These are phyloP conservation scores for Ceratocystiopsis sp. DNA, from an alignment of 2,329 filamentous ascomycete genomes.

Conservation along the genomic window DNA sequence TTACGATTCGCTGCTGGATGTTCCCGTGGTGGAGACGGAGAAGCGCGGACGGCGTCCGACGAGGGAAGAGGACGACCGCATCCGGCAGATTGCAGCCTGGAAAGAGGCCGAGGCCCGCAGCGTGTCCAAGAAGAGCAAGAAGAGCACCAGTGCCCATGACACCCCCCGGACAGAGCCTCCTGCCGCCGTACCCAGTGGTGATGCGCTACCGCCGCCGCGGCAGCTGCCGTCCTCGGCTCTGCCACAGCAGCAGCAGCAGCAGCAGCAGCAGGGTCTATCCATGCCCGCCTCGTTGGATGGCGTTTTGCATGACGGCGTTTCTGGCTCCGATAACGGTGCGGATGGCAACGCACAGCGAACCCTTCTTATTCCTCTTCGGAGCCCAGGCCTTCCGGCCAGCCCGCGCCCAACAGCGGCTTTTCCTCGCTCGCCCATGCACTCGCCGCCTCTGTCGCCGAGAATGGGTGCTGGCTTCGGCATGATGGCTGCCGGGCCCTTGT, in stretches of 20 bases:
- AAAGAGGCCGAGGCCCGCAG: conserved; percentile 55
- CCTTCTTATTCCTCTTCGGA: conserved; percentile 30
- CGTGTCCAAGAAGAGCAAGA: conserved; percentile 55
- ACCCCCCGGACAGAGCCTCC: conserved; percentile 15
- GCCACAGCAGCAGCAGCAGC: conserved; percentile 11
- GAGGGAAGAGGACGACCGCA: conserved; percentile 69
- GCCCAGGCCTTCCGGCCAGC: conserved; percentile 42
- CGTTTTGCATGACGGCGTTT: conserved; percentile 18
- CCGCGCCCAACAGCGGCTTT: conserved; percentile 36
- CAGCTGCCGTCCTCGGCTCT: no score
- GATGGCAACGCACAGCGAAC: conserved; percentile 4
- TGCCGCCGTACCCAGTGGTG: conserved; percentile 16
- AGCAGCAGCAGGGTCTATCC: conserved; percentile 13
- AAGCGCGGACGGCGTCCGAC: conserved; percentile 66
- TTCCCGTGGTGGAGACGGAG: conserved; percentile 39
- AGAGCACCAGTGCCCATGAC: conserved; percentile 30
- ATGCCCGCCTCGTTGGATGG: conserved; percentile 33
- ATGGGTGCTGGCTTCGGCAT: conserved; percentile 11
- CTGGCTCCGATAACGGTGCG: conserved; percentile 16
- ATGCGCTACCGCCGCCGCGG: no score
- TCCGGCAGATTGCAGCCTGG: conserved; percentile 51
- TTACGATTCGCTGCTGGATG: conserved; percentile 62
- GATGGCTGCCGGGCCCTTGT: conserved; percentile 24
- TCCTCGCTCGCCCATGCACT: conserved; percentile 31
- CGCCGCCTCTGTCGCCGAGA: conserved; percentile 57